Evolutionary conservation across 345 rosid genomes (phyloP), one percentile per base, ranked within the genome.

Genomic region (Psidium friedrichsthalianum): DNA sequence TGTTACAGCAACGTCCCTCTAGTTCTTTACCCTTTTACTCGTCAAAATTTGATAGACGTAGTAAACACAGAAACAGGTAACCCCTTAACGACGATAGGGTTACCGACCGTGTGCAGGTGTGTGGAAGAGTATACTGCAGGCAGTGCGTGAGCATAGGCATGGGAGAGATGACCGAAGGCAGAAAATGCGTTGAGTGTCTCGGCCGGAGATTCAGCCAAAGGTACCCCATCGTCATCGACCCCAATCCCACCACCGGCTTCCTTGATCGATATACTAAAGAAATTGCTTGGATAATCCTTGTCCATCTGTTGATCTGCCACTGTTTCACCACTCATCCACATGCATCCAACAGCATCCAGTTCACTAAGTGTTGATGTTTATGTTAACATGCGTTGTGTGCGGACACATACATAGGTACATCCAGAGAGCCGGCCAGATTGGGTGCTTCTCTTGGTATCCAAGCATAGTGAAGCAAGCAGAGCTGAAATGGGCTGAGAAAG

Each of bases 401-500:
- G 83, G 55, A 44, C 9, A 53, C 58, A 27, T 44, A 47, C 47
- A 74, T n/a, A 94, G 96, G 91, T 91, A 94, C 90, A 93, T 94
- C 74, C 82, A 83, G 56, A 89, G 91, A 81, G 96, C 96, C 11
- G 96, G 94, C 56, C 83, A 52, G 81, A 82, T 88, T 18, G 92
- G 92, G 36, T 93, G 95, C 56, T 59, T 85, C 40, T 89, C 88
- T 56, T 51, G 93, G 87, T 90, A 88, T 56, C 84, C 91, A 6
- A 84, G 86, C 57, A 29, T 3, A 9, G 92, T 87, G 83, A 93
- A 91, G 87, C 93, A 90, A 74, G 95, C 92, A 36, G 95, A 94
- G 88, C 88, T 92, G 15, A 92, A 87, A 82, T 93, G 96, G 96
- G 95, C 95, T 1, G 96, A 93, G 92, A 94, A 90, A 88, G 96